Base-by-base conservation (phyloP, 495 filamentous ascomycete genomes). In the Penicillium antarcticum region DNA sequence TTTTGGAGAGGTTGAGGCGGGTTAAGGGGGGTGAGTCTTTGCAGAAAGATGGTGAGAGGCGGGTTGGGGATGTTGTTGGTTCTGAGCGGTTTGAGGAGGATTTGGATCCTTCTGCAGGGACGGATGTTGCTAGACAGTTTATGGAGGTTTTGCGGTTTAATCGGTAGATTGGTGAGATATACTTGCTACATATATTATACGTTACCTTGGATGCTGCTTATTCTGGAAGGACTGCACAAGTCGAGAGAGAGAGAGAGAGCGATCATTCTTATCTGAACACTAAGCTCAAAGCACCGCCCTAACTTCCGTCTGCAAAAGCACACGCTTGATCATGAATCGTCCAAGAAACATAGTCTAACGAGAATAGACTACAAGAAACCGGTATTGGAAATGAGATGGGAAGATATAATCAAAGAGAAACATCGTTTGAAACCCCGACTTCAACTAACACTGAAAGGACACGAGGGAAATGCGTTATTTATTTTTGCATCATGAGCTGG, bases 401-500 rank as follows among this genome's bases (percentile, higher is more conserved):
- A 29, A 29, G 26, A 29, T 29, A 29, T 29, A 7, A 29, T 29
- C 26, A 7, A 54, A 56, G 48, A 52, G 44, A 62, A 54, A 56
- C 48, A 58, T 60, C 51, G 49, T 63, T 60, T 23, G 33, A 46
- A 59, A 55, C 51, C 51, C 50, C 52, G 52, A 58, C 45, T 64
- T 70, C 66, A 62, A 54, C 64, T 69, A 71, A 66, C 62, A 58
- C 56, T 53, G 57, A 52, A 62, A 49, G 52, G 47, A 36, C 47
- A 55, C 57, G 59, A 65, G 45, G 56, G 46, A 45, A 61, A 53
- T 56, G 56, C 35, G 45, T 38, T 53, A 47, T 70, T 81, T 89
- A 97, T 80, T 98, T 98, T 85, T 98, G 94, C 92, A 98, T 97
- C 94, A 98, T 98, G 67, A 98, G 86, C 79, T 98, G 94, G 61